Base-by-base conservation (phyloP, 2,329 filamentous ascomycete genomes). In the Talaromyces verruculosus region DNA sequence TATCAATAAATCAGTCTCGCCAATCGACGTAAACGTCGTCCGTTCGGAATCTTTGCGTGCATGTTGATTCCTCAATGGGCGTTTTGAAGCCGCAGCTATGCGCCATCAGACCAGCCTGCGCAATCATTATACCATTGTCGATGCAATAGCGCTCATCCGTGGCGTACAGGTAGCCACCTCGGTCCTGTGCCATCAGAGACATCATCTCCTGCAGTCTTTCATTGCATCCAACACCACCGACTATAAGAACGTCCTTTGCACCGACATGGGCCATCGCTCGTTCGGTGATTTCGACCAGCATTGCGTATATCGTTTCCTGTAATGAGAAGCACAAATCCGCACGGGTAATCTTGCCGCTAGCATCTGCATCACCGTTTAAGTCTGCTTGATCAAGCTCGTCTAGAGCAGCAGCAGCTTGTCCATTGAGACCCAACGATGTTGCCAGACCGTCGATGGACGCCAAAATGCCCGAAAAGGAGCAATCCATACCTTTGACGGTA, bases 91-190 rank as follows among this genome's bases (percentile, higher is more conserved):
- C 94, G 17, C 88, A 93, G 77, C 89, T 84, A 76, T 91, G 95
- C 1, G 93, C 93, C 73, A 97, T 77, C 72, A 99, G 79, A 1
- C 95, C 95, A 1, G 95, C 95, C 78, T 99, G 94, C 1, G 95
- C 95, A 81, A 99, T 99, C 95, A 99, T 99, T 75, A 99, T 98
- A 59, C 95, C 95, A 73, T 99, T 99, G 79, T 99, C 95, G 72
- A 99, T 99, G 77, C 95, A 99, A 77, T 97, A 99, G 55, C 95
- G 85, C 83, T 99, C 95, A 76, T 99, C 95, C 0, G 94, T 98
- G 28, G 95, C 93, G 80, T 91, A 97, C 3, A 98, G 92, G 73
- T 88, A 93, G 3, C 95, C 95, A 63, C 93, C 92, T 43, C 95
- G 84, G 77, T 97, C 93, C 53, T 83, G 84, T 17, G 93, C 94